Base-by-base conservation (phyloP, 176 grass and related monocot species). In the Oryza meyeriana region DNA sequence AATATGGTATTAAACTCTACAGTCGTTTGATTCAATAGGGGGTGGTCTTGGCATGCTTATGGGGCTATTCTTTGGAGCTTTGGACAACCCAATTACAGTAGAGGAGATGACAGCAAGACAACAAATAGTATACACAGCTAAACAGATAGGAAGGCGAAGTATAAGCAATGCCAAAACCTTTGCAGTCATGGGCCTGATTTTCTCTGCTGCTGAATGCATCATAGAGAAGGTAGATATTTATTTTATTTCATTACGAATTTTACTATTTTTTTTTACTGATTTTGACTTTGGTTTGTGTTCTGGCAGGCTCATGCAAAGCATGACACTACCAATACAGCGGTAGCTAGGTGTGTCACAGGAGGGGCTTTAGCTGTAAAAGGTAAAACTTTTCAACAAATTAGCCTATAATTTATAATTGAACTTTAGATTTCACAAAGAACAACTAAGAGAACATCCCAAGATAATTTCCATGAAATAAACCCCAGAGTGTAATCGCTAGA, bases 61-160 rank as follows among this genome's bases (percentile, higher is more conserved):
- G 95, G 95, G 95, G 25, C 42, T 98, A 64, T 98, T 98, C 63
- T 75, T 98, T 72, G 92, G 95, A 76, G 88, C 95, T 79, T 81
- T 98, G 90, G 92, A 98, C 42, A 98, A 91, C 78, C 95, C 95
- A 65, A 78, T 94, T 74, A 92, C 80, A 48, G 3, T 57, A 83
- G 85, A 93, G 25, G 87, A 95, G 78, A 93, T 98, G 92, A 87
- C 90, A 55, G 87, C 79, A 81, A 93, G 85, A 75, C 92, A 98
- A 63, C 92, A 98, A 86, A 79, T 98, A 26, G 81, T 91, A 76
- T 93, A 88, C 75, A 81, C 75, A 69, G 92, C 95, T 76, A 98
- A 95, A 73, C 90, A 95, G 81, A 98, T 98, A 90, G 92, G 95
- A 61, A 91, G 88, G 38, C 93, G 90, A 91, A 98, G 95, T 78